Conservation (phyloP, 371 early-diverging fungal genomes). For the Circinella minor region DNA sequence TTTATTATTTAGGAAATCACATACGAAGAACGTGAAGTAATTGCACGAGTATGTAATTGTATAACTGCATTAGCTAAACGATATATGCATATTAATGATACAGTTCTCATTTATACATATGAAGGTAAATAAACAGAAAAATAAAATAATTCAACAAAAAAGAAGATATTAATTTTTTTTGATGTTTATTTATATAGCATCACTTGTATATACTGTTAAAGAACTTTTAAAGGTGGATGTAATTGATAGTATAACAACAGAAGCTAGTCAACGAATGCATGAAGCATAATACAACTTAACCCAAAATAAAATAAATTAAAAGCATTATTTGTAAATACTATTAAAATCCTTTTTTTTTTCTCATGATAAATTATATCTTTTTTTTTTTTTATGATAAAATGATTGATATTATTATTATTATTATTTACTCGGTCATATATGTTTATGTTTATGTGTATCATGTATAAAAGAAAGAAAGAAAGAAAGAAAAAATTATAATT, state of each 20-base stretch:
- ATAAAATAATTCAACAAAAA: background rate
- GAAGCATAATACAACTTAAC: slow-evolving; percentile 2
- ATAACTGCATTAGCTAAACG: slow-evolving; percentile 78
- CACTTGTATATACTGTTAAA: slow-evolving; percentile 66
- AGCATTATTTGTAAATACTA: slow-evolving; percentile 9
- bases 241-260: slow-evolving; percentile 56
- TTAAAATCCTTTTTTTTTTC: no score
- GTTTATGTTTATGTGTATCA: no score
- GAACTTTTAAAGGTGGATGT: slow-evolving; percentile 67
- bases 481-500: background rate
- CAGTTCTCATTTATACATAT: slow-evolving; percentile 84
- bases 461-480: no score
- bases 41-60: slow-evolving; percentile 89
- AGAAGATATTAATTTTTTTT: background rate
- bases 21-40: slow-evolving; percentile 69
- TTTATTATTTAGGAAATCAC: slow-evolving; percentile 55
- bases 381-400: background rate
- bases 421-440: background rate
- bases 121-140: slow-evolving; percentile 52
- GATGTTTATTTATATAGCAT: slow-evolving; percentile 47
- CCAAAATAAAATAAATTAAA: background rate
- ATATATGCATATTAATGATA: slow-evolving; percentile 83
- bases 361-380: background rate
- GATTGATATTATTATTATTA: background rate
- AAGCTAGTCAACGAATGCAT: slow-evolving; percentile 47